Evolutionary conservation across 805 yeast species (phyloP), one percentile per base, ranked within the genome.

Genomic region (Myxozyma neglecta): DNA sequence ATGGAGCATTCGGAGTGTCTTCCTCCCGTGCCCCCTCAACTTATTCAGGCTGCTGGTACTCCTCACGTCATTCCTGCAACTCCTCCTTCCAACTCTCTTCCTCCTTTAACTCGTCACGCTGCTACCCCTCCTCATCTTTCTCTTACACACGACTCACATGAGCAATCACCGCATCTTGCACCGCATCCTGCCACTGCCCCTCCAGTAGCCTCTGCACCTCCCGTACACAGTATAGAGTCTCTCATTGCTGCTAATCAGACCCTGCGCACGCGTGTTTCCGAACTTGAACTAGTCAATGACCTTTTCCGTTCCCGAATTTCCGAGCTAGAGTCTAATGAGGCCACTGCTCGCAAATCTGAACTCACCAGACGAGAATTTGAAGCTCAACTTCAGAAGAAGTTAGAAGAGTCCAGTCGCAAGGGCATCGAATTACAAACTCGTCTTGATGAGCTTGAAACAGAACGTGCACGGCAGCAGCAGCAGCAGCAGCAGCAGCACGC

Each of bases 201-300:
- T 24, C 29, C 29, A 24, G 29, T 40, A 29, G 37, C 49, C 9
- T 20, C 48, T 7, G 37, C 64, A 8, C 29, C 67, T 11, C 6
- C 57, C 18, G 42, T 49, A 34, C 55, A 63, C 44, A 45, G 59
- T 11, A 45, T 62, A 34, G 68, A 64, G 53, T 61, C 68, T 18
- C 61, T 64, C 13, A 42, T 51, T 13, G 43, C 64, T 9, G 79
- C 76, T 42, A 69, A 75, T 20, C 76, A 77, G 39, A 77, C 74
- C 56, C 76, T 92, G 65, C 83, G 84, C 66, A 89, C 97, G 0
- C 80, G 96, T 61, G 89, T 92, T 24, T 84, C 88, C 11, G 98
- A 93, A 73, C 80, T 93, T 64, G 98, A 93, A 73, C 79, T 92
- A 47, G 96, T 93, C 45, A 92, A 91, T 70, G 97, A 92, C 72